Conservation (phyloP, 2,329 filamentous ascomycete species). For the Karstenula rhodostoma region DNA sequence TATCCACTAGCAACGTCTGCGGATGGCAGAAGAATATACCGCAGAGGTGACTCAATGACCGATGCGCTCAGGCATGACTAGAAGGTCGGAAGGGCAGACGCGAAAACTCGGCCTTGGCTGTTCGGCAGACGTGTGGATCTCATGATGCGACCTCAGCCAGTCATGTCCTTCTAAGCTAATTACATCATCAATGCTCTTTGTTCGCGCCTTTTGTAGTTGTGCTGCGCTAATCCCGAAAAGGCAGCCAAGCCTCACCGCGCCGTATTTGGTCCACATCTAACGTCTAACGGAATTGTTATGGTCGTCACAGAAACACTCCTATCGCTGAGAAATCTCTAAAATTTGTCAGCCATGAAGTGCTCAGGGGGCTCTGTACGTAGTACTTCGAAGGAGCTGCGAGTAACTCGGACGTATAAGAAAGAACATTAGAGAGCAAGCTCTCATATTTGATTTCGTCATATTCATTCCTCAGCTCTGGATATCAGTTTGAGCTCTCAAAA, state of each 20-base stretch:
- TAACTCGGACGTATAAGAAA: too few relatives aligned
- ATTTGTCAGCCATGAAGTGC: constrained; percentile 26
- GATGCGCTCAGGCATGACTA: constrained; percentile 9
- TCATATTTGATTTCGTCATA: not conserved
- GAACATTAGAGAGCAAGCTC: not conserved
- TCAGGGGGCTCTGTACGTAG: not conserved
- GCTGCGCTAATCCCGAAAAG: constrained; percentile 11
- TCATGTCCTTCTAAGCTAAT: constrained; percentile 18
- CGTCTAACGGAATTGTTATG: constrained; percentile 11
- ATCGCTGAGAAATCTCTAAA: constrained; percentile 3
- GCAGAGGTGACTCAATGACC: constrained; percentile 2
- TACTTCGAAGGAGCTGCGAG: not conserved
- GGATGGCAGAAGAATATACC: constrained; percentile 17
- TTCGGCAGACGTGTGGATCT: constrained; percentile 22
- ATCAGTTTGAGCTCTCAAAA: not conserved
- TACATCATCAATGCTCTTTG: constrained; percentile 13
- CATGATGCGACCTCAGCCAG: constrained; percentile 20
- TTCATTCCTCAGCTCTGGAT: not conserved
- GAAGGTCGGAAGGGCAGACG: not conserved
- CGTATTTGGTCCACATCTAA: constrained; percentile 29
- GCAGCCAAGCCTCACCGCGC: constrained; percentile 37
- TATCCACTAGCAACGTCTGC: constrained; percentile 23
- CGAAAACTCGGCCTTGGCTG: constrained; percentile 10
- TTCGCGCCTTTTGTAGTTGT: not conserved
- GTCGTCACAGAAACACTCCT: constrained; percentile 28